Conservation (phyloP, 176 grass and related monocot genomes). For the Sorghum bicolor region Sorghum_bicolor_NCBIv3 NC_012871.2:64779501-64780000, state of each 20-base stretch:
- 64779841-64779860: background rate
- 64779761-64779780: constrained; percentile 63
- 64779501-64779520: constrained; percentile 91
- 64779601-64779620: background rate
- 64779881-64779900: background rate
- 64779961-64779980: background rate
- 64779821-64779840: background rate
- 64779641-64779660: constrained; percentile 57
- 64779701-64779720: constrained; percentile 63
- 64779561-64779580: constrained; percentile 60
- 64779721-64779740: constrained; percentile 72
- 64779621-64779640: constrained; percentile 1
- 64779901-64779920: background rate
- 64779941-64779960: background rate
- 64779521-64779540: constrained; percentile 62
- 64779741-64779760: constrained; percentile 68
- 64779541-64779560: constrained; percentile 57
- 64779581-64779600: background rate
- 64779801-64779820: constrained; percentile 3
- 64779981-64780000: background rate
- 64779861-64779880: background rate
- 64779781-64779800: background rate
- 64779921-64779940: background rate
- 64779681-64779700: constrained; percentile 87
- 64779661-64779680: constrained; percentile 97